Evolutionary conservation across 345 rosid species (phyloP), one percentile per base, ranked within the genome.

Genomic region (Aquilaria malaccensis): DNA sequence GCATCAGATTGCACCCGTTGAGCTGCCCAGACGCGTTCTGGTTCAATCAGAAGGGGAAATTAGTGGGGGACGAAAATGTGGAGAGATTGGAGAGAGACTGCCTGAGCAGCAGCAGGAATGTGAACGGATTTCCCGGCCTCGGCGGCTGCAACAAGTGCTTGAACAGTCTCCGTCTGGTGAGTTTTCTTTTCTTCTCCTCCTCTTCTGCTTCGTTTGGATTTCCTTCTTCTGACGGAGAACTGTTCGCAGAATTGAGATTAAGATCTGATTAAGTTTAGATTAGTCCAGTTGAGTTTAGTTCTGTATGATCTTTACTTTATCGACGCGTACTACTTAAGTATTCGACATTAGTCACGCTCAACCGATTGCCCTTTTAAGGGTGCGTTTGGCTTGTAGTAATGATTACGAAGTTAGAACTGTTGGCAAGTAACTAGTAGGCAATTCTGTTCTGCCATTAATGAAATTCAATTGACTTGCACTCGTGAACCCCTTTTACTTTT

Each of bases 111-210:
- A 70, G 71, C 63, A 54, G n/a, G 57, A 68, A 79, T 74, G 84
- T 57, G 7, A 64, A 77, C 70, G 77, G 80, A 29, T 74, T 83
- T 13, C 82, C 94, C 32, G 84, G 91, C 62, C 84, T 92, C 2
- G 78, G 78, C 46, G 84, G 84, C 31, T 93, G 98, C 69, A 76
- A 82, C 69, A 89, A 84, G 79, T 93, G 98, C 90, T 70, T 89
- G 55, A 80, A 78, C 67, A 80, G 81, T 15, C 98, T 93, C 56
- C 63, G 80, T 47, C 59, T 62, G 79, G 98, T 82, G 51, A 72
- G 66, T 63, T 45, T 12, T 4, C 7, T 55, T 3, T 30, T 22
- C 29, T 37, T 13, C 6, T 22, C 0, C 52, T 7, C 52, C 5
- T 11, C 52, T 63, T 29, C 29, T 51, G n/a, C 30, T 52, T 52